phyloP scores from a whole-genome alignment of 2,329 filamentous ascomycete genomes.

The Apiospora phragmitis region DNA sequence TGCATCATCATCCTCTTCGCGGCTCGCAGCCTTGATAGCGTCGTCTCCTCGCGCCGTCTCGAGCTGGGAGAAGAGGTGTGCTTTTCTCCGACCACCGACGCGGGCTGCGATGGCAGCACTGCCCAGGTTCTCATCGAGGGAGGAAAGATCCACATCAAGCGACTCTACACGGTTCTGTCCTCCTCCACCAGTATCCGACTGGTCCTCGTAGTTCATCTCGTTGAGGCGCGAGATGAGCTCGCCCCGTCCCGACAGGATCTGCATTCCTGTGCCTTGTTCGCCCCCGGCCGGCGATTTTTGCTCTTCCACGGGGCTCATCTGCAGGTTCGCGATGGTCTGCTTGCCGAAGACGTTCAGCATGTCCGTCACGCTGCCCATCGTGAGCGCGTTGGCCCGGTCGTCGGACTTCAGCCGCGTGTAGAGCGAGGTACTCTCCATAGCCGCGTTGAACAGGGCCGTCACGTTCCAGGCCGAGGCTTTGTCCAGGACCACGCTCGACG shows the following conservation, averaged over 20 bases:
- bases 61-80: conserved; percentile 45
- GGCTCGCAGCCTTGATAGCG: conserved; percentile 20
- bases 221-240: conserved; percentile 31
- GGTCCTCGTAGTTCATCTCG: conserved; percentile 28
- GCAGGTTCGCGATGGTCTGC: conserved; percentile 74
- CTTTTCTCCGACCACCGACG: conserved; percentile 27
- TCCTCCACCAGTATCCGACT: conserved; percentile 26
- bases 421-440: conserved; percentile 76
- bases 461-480: conserved; percentile 73
- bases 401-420: conserved; percentile 65
- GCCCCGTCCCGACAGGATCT: conserved; percentile 27
- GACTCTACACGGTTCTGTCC: conserved; percentile 21
- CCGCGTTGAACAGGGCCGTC: conserved; percentile 73
- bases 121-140: conserved; percentile 36
- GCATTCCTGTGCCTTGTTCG: conserved; percentile 17
- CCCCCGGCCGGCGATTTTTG: conserved; percentile 31
- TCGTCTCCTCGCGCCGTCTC: conserved; percentile 33
- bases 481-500: conserved; percentile 61
- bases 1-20: conserved; percentile 22
- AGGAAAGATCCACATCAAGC: conserved; percentile 42
- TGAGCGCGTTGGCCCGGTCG: conserved; percentile 45
- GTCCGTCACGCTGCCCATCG: conserved; percentile 63
- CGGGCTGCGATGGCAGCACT: conserved; percentile 18
- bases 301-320: conserved; percentile 58
- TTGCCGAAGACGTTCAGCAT: conserved; percentile 74